These are phyloP conservation scores for Coemansia sp. DNA, from an alignment of 192 early-diverging fungal species.

Conservation along the genomic window DNA sequence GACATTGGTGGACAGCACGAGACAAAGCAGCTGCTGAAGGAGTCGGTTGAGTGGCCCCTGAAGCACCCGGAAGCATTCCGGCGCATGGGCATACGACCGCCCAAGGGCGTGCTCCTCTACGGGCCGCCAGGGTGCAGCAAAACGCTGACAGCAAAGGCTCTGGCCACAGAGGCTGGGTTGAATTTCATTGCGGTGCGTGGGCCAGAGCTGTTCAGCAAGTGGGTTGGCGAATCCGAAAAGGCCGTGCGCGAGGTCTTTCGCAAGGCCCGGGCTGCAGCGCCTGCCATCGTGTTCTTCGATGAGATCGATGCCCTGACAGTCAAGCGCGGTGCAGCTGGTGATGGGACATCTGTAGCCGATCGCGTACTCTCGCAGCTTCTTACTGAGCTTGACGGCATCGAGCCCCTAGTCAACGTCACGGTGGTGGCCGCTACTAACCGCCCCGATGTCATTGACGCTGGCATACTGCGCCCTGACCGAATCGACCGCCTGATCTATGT, in stretches of 20 bases:
- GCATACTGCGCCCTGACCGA: slow-evolving; percentile 87
- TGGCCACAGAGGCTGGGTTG: slow-evolving; percentile 92
- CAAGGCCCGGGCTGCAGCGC: slow-evolving; percentile 90
- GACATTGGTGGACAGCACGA: slow-evolving; percentile 94
- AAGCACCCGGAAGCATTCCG: slow-evolving; percentile 90
- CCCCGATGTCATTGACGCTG: slow-evolving; percentile 93
- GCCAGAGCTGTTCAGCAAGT: slow-evolving; percentile 98
- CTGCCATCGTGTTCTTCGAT: slow-evolving; percentile 98
- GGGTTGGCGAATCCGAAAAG: slow-evolving; percentile 99
- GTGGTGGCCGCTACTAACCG: slow-evolving; percentile 98
- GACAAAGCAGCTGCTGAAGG: slow-evolving; percentile 87
- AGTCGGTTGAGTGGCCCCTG: slow-evolving; percentile 98
- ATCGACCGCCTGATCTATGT: slow-evolving; percentile 96
- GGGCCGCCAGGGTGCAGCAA: slow-evolving; percentile 99
- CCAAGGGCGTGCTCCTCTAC: slow-evolving; percentile 96
- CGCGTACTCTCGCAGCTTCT: slow-evolving; percentile 93
- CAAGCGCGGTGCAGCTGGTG: slow-evolving; percentile 63
- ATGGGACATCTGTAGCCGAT: slow-evolving; percentile 84
- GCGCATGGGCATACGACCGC: slow-evolving; percentile 87
- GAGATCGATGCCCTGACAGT: slow-evolving; percentile 97
- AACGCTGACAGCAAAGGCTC: slow-evolving; percentile 95
- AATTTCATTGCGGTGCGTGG: slow-evolving; percentile 99
- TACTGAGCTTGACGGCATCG: slow-evolving; percentile 94
- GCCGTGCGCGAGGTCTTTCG: slow-evolving; percentile 91
- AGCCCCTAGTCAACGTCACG: slow-evolving; percentile 91